phyloP scores from a whole-genome alignment of 352 stramenopile genomes.

The Phytophthora brassicae region DNA sequence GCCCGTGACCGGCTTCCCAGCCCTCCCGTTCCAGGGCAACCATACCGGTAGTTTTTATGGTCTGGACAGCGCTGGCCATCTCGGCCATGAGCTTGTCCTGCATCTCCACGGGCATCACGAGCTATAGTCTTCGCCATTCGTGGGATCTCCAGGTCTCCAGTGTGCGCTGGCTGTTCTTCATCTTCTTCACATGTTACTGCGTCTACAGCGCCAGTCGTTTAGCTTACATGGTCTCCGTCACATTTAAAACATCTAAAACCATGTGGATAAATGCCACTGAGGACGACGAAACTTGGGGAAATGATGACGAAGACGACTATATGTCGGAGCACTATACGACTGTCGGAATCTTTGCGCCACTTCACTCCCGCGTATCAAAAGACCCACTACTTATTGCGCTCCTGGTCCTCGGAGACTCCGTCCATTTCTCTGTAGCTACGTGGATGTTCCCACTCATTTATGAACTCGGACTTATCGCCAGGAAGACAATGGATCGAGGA shows the following conservation, averaged over 20 bases:
- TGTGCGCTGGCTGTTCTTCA: slow-evolving; percentile 56
- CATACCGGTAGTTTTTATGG: slow-evolving; percentile 15
- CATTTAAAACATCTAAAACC: too few relatives aligned
- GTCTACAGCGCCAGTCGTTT: slow-evolving; percentile 36
- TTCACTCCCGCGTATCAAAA: slow-evolving; percentile 31
- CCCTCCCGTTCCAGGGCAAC: too few relatives aligned
- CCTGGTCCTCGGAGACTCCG: slow-evolving; percentile 34
- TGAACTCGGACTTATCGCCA: slow-evolving; percentile 38
- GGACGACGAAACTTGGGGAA: too few relatives aligned
- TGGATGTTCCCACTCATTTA: slow-evolving; percentile 47
- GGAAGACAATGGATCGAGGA: slow-evolving; percentile 45
- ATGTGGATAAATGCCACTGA: too few relatives aligned
- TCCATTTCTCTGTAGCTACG: slow-evolving; percentile 38
- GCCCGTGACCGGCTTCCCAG: too few relatives aligned
- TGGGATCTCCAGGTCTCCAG: slow-evolving; percentile 49
- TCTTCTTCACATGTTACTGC: slow-evolving; percentile 51
- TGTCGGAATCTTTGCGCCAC: slow-evolving; percentile 35
- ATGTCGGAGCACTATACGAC: slow-evolving; percentile 34
- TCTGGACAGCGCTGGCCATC: slow-evolving; percentile 38
- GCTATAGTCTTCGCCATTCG: slow-evolving; percentile 34
- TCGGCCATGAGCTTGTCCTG: slow-evolving; percentile 34
- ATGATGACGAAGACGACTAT: slow-evolving; percentile 13
- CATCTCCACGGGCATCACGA: slow-evolving; percentile 41
- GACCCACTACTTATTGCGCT: slow-evolving; percentile 20
- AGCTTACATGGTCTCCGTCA: slow-evolving; percentile 27